phyloP scores from a whole-genome alignment of 2,329 filamentous ascomycete species.

The Aspergillus carbonarius region DNA sequence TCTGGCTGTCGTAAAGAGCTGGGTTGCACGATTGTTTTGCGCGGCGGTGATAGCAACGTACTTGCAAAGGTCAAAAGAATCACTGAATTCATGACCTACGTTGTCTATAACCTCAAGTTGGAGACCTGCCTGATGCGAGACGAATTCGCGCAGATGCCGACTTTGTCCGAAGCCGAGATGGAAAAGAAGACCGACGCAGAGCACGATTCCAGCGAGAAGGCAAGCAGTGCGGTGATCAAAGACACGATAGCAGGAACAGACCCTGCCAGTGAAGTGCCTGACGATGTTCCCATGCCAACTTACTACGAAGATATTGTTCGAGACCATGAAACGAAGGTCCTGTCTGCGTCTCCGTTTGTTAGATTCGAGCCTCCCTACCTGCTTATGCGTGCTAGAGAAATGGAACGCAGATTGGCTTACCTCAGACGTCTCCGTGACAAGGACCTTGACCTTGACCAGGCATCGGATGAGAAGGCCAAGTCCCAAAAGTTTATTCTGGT shows the following conservation, averaged over 20 bases:
- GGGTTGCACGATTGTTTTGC: slow-evolving; percentile 89
- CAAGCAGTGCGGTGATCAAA: slow-evolving; percentile 12
- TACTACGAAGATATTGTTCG: slow-evolving; percentile 95
- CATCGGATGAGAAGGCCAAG: slow-evolving; percentile 61
- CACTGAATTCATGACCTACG: slow-evolving; percentile 98
- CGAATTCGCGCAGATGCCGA: slow-evolving; percentile 81
- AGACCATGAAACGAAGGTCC: slow-evolving; percentile 86
- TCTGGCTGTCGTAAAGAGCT: slow-evolving; percentile 87
- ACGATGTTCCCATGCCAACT: slow-evolving; percentile 80
- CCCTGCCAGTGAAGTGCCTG: slow-evolving; percentile 58
- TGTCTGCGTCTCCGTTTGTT: slow-evolving; percentile 95
- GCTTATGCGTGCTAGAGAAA: slow-evolving; percentile 85
- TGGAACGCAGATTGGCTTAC: slow-evolving; percentile 80
- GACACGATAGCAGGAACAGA: slow-evolving; percentile 18
- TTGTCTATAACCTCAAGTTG: slow-evolving; percentile 94
- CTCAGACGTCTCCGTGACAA: slow-evolving; percentile 81
- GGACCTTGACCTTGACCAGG: slow-evolving; percentile 41
- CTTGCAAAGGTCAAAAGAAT: slow-evolving; percentile 84
- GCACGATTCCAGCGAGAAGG: slow-evolving; percentile 18
- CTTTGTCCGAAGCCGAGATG: slow-evolving; percentile 53
- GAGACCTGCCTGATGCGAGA: slow-evolving; percentile 94
- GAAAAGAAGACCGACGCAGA: slow-evolving; percentile 17
- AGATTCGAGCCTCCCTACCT: slow-evolving; percentile 93
- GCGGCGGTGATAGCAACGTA: slow-evolving; percentile 71
- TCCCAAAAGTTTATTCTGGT: slow-evolving; percentile 83